Percentiles rank a stretch among this genome's conserved stretches.
phyloP scores from a whole-genome alignment of 768 basidiomycete species.

The Trametopsis cervina region DNA sequence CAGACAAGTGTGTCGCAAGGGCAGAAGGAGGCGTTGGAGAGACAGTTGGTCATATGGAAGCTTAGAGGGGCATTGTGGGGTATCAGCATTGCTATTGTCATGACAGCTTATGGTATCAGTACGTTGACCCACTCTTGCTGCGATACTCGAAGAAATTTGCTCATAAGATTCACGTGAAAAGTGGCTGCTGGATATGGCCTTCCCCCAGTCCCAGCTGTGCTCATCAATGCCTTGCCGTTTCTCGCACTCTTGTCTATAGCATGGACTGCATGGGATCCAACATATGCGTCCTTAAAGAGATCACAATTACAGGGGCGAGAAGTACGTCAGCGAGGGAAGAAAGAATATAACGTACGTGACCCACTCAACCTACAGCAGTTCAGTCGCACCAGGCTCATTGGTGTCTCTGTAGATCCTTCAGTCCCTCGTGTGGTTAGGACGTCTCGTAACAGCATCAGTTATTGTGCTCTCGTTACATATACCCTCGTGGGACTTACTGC shows the following conservation, averaged over 20 bases:
- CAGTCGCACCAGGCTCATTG: too few species aligned
- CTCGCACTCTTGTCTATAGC: conserved; percentile 53
- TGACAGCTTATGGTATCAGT: conserved; percentile 16
- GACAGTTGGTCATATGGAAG: conserved; percentile 60
- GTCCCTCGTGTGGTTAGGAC: conserved; percentile 47
- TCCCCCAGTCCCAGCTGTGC: background rate
- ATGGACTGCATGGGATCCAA: conserved; percentile 87
- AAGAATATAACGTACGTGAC: conserved; percentile 51
- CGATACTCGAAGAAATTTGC: background rate
- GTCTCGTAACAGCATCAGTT: conserved; percentile 43
- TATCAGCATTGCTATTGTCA: conserved; percentile 29
- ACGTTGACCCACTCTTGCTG: background rate
- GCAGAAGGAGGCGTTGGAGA: conserved; percentile 36
- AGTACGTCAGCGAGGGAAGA: conserved; percentile 60
- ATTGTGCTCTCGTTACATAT: conserved; percentile 36
- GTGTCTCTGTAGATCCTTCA: conserved; percentile 62
- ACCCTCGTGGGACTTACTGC: conserved; percentile 33
- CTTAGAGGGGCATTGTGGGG: conserved; percentile 65
- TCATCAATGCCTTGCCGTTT: conserved; percentile 35
- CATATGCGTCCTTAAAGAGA: conserved; percentile 52
- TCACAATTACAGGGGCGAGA: conserved; percentile 67
- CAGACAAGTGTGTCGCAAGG: conserved; percentile 34
- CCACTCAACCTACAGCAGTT: too few species aligned
- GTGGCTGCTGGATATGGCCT: conserved; percentile 4
- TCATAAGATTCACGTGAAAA: background rate